These are phyloP conservation scores for Lepiota brunneoincarnata DNA, from an alignment of 768 basidiomycete species.

Conservation along the genomic window DNA sequence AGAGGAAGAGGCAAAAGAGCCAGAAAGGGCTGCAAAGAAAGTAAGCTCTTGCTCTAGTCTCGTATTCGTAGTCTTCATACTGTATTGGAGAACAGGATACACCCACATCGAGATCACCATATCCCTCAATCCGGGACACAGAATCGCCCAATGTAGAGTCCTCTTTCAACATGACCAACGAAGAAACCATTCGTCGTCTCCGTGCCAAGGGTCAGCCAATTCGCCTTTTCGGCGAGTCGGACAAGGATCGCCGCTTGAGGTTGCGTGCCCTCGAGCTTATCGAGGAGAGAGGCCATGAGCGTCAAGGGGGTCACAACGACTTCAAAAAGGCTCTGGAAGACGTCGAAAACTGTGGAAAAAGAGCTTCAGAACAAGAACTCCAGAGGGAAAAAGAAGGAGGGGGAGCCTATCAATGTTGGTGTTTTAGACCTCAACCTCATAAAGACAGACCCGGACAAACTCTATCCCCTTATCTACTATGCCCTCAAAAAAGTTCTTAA, in stretches of 20 bases:
- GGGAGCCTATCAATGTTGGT: slow-evolving; percentile 47
- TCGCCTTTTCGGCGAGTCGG: slow-evolving; percentile 90
- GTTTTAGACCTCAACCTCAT: slow-evolving; percentile 78
- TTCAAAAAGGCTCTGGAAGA: slow-evolving; percentile 90
- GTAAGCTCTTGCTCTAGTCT: slow-evolving; percentile 34
- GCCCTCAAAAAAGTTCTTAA: slow-evolving; percentile 89
- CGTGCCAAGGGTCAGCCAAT: slow-evolving; percentile 93
- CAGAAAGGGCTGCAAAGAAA: slow-evolving; percentile 29
- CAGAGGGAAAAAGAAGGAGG: slow-evolving; percentile 66
- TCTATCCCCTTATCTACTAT: slow-evolving; percentile 97
- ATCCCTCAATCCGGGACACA: slow-evolving; percentile 37
- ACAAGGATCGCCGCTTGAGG: slow-evolving; percentile 88
- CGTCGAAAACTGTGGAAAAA: slow-evolving; percentile 75
- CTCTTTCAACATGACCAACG: slow-evolving; percentile 87
- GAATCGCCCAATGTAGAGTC: slow-evolving; percentile 47
- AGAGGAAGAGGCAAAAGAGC: slow-evolving; percentile 24
- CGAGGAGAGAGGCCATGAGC: slow-evolving; percentile 82
- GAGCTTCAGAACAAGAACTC: slow-evolving; percentile 57
- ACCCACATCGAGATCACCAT: slow-evolving; percentile 38
- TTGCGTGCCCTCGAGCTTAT: slow-evolving; percentile 93
- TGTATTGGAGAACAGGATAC: slow-evolving; percentile 46
- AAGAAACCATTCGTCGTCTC: slow-evolving; percentile 87
- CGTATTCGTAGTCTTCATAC: slow-evolving; percentile 28
- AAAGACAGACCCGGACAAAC: slow-evolving; percentile 90
- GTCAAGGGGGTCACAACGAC: slow-evolving; percentile 88